phyloP scores from a whole-genome alignment of 305 asterid species.

The Solanum hybrid region DNA sequence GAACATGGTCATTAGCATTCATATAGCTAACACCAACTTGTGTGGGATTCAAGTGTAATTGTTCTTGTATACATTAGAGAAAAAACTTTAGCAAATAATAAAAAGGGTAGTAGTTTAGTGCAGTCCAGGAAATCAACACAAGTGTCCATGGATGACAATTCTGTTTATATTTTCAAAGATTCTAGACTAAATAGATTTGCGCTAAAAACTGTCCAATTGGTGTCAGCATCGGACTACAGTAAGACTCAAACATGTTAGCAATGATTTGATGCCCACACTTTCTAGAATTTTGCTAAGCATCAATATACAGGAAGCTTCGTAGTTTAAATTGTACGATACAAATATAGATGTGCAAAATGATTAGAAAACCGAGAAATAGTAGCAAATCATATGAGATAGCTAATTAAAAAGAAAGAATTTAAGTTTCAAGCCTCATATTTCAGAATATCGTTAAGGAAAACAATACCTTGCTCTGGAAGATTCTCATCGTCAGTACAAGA shows the following conservation, averaged over 20 bases:
- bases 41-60: not conserved
- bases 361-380: not conserved
- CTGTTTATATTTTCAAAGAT: not conserved
- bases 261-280: not conserved
- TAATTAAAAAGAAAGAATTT: not conserved
- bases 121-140: not conserved
- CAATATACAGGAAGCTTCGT: not conserved
- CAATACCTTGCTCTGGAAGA: slow-evolving; percentile 82
- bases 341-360: not conserved
- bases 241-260: not conserved
- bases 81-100: not conserved
- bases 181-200: not conserved
- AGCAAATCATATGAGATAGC: not conserved
- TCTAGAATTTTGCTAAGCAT: not conserved
- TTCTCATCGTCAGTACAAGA: slow-evolving; percentile 74
- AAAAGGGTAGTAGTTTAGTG: not conserved
- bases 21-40: not conserved
- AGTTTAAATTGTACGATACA: not conserved
- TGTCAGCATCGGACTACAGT: not conserved
- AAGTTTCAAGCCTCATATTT: not conserved
- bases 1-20: not conserved
- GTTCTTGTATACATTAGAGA: not conserved
- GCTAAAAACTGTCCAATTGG: not conserved
- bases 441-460: slow-evolving; percentile 5
- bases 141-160: not conserved